A percentile compares a stretch with the other conserved stretches of the same genome.
These are phyloP conservation scores for Pyrenopolyporus hunteri DNA, from an alignment of 495 filamentous ascomycete genomes.

Conservation along the genomic window DNA sequence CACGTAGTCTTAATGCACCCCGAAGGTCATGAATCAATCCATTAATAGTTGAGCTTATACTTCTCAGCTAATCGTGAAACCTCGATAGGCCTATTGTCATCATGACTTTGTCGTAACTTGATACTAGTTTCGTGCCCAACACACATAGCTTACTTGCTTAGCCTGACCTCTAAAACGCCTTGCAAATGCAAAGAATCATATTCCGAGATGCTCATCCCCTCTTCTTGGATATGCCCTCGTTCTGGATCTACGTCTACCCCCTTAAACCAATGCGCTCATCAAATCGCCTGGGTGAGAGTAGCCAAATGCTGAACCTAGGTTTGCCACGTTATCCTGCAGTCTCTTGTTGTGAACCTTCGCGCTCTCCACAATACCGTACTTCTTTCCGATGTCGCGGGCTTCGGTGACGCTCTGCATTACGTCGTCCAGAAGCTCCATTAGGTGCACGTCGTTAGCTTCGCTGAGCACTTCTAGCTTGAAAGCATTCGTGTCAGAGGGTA, in stretches of 20 bases:
- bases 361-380: slow-evolving; percentile 67
- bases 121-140: slow-evolving; percentile 9
- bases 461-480: slow-evolving; percentile 65
- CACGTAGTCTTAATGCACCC: slow-evolving; percentile 12
- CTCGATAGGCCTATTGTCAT: slow-evolving; percentile 2
- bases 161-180: slow-evolving; percentile 35
- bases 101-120: slow-evolving; percentile 9
- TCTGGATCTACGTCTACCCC: background rate
- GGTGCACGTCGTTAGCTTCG: slow-evolving; percentile 77
- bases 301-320: slow-evolving; percentile 9
- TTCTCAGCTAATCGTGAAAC: slow-evolving; percentile 7
- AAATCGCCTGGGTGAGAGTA: slow-evolving; percentile 28
- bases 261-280: background rate
- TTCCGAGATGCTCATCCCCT: slow-evolving; percentile 3
- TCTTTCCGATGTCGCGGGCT: slow-evolving; percentile 72
- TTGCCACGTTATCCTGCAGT: background rate
- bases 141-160: slow-evolving; percentile 3
- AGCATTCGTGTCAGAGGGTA: slow-evolving; percentile 57
- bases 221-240: no score
- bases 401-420: slow-evolving; percentile 70
- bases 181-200: slow-evolving; percentile 36
- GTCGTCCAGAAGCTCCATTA: slow-evolving; percentile 72
- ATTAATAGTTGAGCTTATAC: slow-evolving; percentile 15
- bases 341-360: slow-evolving; percentile 43
- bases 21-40: slow-evolving; percentile 9